These are phyloP conservation scores for Zygoascus biomembranicola DNA, from an alignment of 805 yeast genomes.

Conservation along the genomic window DNA sequence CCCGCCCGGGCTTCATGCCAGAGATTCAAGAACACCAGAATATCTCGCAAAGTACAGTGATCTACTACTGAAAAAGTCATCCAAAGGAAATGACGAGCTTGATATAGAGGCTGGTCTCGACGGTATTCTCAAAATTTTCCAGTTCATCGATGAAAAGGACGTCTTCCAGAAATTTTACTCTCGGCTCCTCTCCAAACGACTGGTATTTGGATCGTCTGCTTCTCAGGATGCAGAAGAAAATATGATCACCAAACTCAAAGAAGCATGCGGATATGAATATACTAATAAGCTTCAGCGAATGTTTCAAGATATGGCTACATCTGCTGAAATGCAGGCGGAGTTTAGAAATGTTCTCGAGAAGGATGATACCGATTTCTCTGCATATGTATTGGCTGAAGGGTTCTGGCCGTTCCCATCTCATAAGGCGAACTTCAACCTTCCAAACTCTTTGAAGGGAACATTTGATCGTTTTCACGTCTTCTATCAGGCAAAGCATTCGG, in stretches of 20 bases:
- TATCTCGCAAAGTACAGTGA: conserved; percentile 85
- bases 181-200: conserved; percentile 77
- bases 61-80: conserved; percentile 65
- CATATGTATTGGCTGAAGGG: conserved; percentile 74
- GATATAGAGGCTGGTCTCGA: conserved; percentile 66
- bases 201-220: conserved; percentile 78
- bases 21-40: conserved; percentile 79
- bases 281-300: conserved; percentile 89
- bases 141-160: conserved; percentile 87
- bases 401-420: conserved; percentile 73
- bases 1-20: conserved; percentile 26
- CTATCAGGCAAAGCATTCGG: conserved; percentile 69
- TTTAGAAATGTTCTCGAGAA: conserved; percentile 43
- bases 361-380: conserved; percentile 47
- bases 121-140: conserved; percentile 79
- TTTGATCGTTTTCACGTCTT: conserved; percentile 59
- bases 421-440: conserved; percentile 49
- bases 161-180: conserved; percentile 91
- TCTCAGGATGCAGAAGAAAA: conserved; percentile 79
- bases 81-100: conserved; percentile 57
- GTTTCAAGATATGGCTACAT: conserved; percentile 89
- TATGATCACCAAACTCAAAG: conserved; percentile 77
- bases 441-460: conserved; percentile 56
- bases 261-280: conserved; percentile 85
- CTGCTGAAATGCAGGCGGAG: conserved; percentile 60